These are phyloP conservation scores for Skeletonema tropicum DNA, from an alignment of 108 stramenopile genomes.

Conservation along the genomic window DNA sequence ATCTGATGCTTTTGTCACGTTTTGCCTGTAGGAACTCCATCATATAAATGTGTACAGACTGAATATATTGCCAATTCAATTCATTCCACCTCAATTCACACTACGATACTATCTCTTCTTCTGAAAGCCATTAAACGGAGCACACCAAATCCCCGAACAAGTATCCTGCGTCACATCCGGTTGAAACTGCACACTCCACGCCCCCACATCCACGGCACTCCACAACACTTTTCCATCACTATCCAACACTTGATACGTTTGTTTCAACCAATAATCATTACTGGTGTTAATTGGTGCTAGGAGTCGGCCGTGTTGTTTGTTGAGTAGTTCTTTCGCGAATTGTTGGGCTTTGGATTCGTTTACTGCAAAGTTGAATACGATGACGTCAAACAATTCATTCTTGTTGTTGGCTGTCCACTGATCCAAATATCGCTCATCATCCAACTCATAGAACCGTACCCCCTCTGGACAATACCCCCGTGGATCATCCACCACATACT, in stretches of 20 bases:
- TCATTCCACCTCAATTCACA: too few species aligned
- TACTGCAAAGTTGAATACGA: slow-evolving; percentile 87
- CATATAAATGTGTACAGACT: too few species aligned
- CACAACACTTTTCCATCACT: slow-evolving; percentile 57
- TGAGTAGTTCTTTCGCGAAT: slow-evolving; percentile 63
- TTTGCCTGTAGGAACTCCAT: too few species aligned
- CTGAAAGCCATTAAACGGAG: slow-evolving; percentile 84
- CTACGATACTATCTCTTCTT: slow-evolving; percentile 55
- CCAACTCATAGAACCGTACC: slow-evolving; percentile 74
- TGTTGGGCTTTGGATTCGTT: slow-evolving; percentile 73
- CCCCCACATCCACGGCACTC: slow-evolving; percentile 76
- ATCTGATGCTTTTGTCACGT: too few species aligned
- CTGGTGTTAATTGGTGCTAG: slow-evolving; percentile 81
- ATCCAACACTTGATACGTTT: slow-evolving; percentile 69
- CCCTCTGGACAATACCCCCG: slow-evolving; percentile 55
- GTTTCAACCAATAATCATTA: slow-evolving; percentile 87
- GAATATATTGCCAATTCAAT: too few species aligned
- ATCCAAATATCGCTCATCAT: slow-evolving; percentile 78
- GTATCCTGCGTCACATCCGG: slow-evolving; percentile 89
- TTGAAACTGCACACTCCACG: slow-evolving; percentile 91
- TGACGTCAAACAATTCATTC: slow-evolving; percentile 60
- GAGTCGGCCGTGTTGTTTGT: slow-evolving; percentile 56
- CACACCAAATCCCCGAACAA: slow-evolving; percentile 89
- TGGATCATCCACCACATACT: slow-evolving; percentile 65
- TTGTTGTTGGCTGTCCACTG: slow-evolving; percentile 5